Base-by-base conservation (phyloP, 148 eudicot species). In the Fagopyrum homotropicum region DNA sequence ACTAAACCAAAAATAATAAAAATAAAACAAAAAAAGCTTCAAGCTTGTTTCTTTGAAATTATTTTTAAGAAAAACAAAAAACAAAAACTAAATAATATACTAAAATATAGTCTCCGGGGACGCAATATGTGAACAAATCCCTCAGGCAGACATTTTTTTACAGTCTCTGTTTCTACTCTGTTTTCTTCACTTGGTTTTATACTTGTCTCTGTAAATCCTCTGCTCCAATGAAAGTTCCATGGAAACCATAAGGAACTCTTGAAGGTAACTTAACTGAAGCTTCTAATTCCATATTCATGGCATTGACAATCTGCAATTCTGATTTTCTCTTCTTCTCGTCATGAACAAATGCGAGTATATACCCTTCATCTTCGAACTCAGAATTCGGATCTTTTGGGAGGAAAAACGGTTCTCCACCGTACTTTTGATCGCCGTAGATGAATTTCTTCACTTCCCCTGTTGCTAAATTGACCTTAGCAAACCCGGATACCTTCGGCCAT, bases 401-500 rank as follows among this genome's bases (percentile, higher is more conserved):
- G 47, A 66, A 66, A 6, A 66, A 40, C 17, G 71, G 71, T 6
- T 66, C 71, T 0, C 71, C 71, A 2, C 71, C 71, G n/a, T 2
- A 66, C 4, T 66, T 66, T 3, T 14, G 77, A 0, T 82, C 89
- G 0, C 97, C 97, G 48, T 92, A 92, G 2, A 79, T 52, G 73
- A 79, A 82, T 72, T 84, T 89, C 30, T 81, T 82, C 0, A 87
- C 81, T 16, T 88, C 79, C 0, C 97, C 97, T 0, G 84, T 83
- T 15, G 69, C 81, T 0, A 92, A 61, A 72, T 92, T 92, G 1
- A 89, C 94, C 71, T 92, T 92, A 0, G 94, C 97, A 43, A 92
- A 92, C 0, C 97, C 97, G 0, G 94, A 89, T 0, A 92, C 97
- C 75, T 88, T 92, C 0, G 97, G 97, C 97, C 97, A 92, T 2